A percentile compares a stretch with the other conserved stretches of the same genome.
phyloP scores from a whole-genome alignment of 768 basidiomycete genomes.

The Termitomyces sp. region DNA sequence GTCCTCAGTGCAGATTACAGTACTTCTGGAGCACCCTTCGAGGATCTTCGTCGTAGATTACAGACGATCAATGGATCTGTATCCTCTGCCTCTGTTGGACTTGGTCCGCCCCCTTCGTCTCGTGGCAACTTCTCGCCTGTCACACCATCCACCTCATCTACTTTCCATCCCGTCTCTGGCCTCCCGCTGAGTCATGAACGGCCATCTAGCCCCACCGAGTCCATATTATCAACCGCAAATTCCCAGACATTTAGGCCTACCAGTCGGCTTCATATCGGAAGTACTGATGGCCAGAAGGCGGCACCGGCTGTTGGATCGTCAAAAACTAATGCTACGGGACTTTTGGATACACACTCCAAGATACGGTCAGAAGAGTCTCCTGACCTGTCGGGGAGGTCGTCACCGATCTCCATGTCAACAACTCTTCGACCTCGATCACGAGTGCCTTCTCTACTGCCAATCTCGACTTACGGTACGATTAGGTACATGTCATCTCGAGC shows the following conservation, averaged over 20 bases:
- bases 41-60: slow-evolving; percentile 75
- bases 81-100: slow-evolving; percentile 60
- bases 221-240: slow-evolving; percentile 68
- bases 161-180: slow-evolving; percentile 20
- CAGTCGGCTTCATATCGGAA: slow-evolving; percentile 66
- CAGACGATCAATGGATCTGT: slow-evolving; percentile 70
- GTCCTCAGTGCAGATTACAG: slow-evolving; percentile 44
- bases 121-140: slow-evolving; percentile 39
- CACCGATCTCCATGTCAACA: slow-evolving; percentile 64
- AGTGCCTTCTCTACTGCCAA: slow-evolving; percentile 49
- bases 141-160: slow-evolving; percentile 23
- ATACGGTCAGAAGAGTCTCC: slow-evolving; percentile 63
- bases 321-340: slow-evolving; percentile 75
- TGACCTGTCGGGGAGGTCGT: slow-evolving; percentile 73
- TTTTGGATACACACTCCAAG: slow-evolving; percentile 74
- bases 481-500: background rate
- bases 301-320: slow-evolving; percentile 89
- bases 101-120: slow-evolving; percentile 33
- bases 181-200: slow-evolving; percentile 40
- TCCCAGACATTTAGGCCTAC: slow-evolving; percentile 54
- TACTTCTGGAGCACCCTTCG: slow-evolving; percentile 56
- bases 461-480: slow-evolving; percentile 68
- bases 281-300: slow-evolving; percentile 77
- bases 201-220: slow-evolving; percentile 80
- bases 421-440: slow-evolving; percentile 49